These are phyloP conservation scores for Zelonia costaricensis DNA, from an alignment of 208 protist genomes.

Conservation along the genomic window DNA sequence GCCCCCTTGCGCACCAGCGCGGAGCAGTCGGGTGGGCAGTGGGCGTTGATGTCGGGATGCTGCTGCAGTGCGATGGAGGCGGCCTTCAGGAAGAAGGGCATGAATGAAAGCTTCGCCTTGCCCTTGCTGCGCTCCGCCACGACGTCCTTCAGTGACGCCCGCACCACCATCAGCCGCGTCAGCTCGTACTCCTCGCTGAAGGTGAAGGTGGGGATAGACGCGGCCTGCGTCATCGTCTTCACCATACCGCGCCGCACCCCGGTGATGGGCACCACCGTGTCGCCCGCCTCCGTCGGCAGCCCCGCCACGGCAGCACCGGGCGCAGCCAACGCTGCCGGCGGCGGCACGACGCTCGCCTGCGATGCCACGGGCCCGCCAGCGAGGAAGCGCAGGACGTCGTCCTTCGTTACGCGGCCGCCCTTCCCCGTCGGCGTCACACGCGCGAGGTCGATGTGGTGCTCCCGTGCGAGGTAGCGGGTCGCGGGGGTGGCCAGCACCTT, in stretches of 20 bases:
- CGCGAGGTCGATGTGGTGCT: conserved; percentile 82
- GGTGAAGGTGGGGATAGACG: conserved; percentile 89
- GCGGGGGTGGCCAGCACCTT: conserved; percentile 92
- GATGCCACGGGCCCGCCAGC: neutral
- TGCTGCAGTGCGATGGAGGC: conserved; percentile 85
- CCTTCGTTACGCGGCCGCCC: conserved; percentile 91
- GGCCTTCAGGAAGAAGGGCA: conserved; percentile 96
- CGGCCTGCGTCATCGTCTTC: conserved; percentile 91
- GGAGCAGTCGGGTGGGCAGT: conserved; percentile 57
- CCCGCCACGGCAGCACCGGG: neutral
- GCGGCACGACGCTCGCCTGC: neutral
- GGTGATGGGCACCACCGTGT: conserved; percentile 42
- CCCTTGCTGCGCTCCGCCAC: conserved; percentile 27
- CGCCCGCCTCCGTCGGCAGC: conserved; percentile 14
- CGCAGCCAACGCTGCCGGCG: neutral
- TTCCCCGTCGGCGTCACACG: conserved; percentile 64
- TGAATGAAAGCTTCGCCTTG: conserved; percentile 78
- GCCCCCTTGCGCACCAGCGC: conserved; percentile 74
- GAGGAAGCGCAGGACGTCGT: conserved; percentile 72
- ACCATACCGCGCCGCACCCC: conserved; percentile 89
- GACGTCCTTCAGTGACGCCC: conserved; percentile 46
- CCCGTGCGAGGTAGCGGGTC: conserved; percentile 82
- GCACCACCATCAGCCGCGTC: conserved; percentile 65
- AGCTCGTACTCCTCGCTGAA: conserved; percentile 91
- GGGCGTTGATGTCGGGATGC: conserved; percentile 90